Conservation (phyloP, 2,329 filamentous ascomycete species). For the Botrytis elliptica region DNA sequence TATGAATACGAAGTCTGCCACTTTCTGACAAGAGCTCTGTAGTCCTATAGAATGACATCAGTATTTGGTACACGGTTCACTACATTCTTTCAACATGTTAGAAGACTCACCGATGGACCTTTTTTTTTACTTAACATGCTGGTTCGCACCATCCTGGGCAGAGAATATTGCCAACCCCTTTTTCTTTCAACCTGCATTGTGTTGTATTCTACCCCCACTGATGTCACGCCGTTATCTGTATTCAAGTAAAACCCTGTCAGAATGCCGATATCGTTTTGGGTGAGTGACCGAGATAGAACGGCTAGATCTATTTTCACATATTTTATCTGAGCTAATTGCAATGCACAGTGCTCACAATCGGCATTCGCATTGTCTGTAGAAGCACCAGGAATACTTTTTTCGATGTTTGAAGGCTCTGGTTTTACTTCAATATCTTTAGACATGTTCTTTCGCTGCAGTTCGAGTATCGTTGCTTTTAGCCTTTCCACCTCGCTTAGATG, state of each 20-base stretch:
- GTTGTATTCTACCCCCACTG: accelerated
- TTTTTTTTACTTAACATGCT: neutral
- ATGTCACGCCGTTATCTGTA: accelerated
- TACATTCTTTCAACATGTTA: neutral
- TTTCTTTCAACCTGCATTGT: neutral
- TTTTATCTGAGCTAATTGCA: too few relatives aligned
- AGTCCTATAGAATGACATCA: neutral
- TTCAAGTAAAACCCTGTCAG: accelerated
- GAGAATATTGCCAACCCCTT: neutral
- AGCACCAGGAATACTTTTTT: neutral
- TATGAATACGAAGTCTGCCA: neutral
- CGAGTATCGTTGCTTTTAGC: neutral
- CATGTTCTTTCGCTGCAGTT: neutral
- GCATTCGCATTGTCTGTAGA: neutral
- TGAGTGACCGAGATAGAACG: neutral
- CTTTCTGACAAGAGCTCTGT: too few relatives aligned
- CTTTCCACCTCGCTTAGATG: neutral
- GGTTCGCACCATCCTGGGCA: neutral
- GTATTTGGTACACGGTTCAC: too few relatives aligned
- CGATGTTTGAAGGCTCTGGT: neutral
- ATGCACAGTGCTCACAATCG: too few relatives aligned
- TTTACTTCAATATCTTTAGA: neutral
- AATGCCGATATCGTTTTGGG: neutral
- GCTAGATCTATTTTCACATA: neutral
- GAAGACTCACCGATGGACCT: neutral